These are phyloP conservation scores for Mycena citricolor DNA, from an alignment of 1,284 basidiomycete genomes.

Conservation along the genomic window DNA sequence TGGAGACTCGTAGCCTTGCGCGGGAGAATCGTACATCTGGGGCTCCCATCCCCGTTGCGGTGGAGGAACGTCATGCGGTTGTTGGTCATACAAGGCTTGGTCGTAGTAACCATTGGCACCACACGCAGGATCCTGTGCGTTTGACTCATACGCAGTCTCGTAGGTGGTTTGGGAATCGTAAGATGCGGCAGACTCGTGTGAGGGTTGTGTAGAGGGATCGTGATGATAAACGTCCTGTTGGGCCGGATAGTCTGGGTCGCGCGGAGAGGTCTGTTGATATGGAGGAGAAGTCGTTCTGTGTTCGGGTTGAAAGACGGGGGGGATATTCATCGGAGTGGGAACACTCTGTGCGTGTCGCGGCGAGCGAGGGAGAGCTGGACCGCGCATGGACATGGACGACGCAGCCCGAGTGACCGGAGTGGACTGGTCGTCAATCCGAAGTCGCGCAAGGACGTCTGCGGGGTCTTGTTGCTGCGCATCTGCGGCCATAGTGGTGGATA, in stretches of 20 bases:
- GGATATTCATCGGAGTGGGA: constrained; percentile 25
- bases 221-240: neutral
- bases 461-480: constrained; percentile 23
- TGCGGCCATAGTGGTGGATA: neutral
- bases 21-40: constrained; percentile 11
- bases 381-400: constrained; percentile 52
- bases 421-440: constrained; percentile 45
- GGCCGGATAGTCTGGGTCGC: constrained; percentile 2
- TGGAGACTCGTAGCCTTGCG: constrained; percentile 23
- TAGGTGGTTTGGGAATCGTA: neutral
- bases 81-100: constrained; percentile 3
- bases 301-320: neutral
- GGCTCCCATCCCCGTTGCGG: constrained; percentile 8
- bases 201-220: constrained; percentile 1
- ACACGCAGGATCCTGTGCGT: neutral
- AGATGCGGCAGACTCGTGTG: neutral
- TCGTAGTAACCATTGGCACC: constrained; percentile 7
- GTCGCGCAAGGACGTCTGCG: constrained; percentile 47
- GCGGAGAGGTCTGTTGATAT: neutral
- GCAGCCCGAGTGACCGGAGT: constrained; percentile 48
- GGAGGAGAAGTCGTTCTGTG: neutral
- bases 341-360: constrained; percentile 38
- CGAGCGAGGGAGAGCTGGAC: constrained; percentile 29
- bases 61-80: neutral
- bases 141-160: constrained; percentile 5